Evolutionary conservation across 345 rosid species (phyloP).

Genomic region (Diplotaxis tenuifolia): DNA sequence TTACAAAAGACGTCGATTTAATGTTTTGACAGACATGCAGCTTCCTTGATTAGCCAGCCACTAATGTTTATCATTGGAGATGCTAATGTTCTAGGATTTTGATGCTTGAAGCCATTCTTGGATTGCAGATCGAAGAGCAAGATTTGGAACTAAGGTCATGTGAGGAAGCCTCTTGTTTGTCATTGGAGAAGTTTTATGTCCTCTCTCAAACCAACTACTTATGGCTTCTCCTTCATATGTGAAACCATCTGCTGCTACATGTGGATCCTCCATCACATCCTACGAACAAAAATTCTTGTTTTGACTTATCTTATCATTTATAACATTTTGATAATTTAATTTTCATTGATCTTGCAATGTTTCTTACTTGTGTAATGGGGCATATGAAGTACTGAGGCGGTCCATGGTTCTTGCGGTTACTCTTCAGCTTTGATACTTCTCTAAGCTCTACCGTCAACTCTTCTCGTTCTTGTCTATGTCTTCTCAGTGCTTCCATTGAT

Average conservation of each 20-base stretch:
- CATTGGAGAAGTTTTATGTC: slow-evolving; percentile 66
- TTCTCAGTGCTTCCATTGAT: slow-evolving; percentile 54
- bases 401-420: slow-evolving; percentile 27
- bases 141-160: slow-evolving; percentile 44
- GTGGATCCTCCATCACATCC: slow-evolving; percentile 82
- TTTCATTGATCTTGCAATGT: neutral
- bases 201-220: slow-evolving; percentile 58
- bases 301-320: neutral
- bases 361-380: slow-evolving; percentile 63
- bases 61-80: neutral
- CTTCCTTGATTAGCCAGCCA: too few species aligned
- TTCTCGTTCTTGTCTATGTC: slow-evolving; percentile 52
- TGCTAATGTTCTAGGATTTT: neutral
- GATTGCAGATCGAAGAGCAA: slow-evolving; percentile 46
- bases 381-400: slow-evolving; percentile 52
- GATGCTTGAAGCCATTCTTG: slow-evolving; percentile 54
- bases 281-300: slow-evolving; percentile 26
- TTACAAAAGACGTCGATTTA: too few species aligned
- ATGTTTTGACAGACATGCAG: too few species aligned
- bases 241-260: slow-evolving; percentile 68
- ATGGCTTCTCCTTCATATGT: slow-evolving; percentile 70
- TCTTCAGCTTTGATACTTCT: slow-evolving; percentile 68
- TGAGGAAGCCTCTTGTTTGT: slow-evolving; percentile 45
- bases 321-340: neutral
- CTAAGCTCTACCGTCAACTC: slow-evolving; percentile 59